Evolutionary conservation across 2,329 filamentous ascomycete genomes (phyloP).

Genomic region (Colletotrichum sp.): DNA sequence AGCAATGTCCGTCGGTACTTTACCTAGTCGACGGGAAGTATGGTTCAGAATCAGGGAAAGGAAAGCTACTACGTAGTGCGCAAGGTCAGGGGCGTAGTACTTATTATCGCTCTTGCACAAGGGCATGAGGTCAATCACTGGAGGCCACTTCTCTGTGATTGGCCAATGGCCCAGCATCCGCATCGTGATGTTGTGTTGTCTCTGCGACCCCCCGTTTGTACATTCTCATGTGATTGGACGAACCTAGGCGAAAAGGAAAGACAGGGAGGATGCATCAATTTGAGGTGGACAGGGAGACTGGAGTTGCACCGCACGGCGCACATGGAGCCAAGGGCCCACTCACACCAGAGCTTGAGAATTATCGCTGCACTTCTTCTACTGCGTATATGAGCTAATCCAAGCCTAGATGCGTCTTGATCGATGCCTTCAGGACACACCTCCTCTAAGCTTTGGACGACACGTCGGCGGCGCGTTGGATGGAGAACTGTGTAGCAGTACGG

Average conservation of each 20-base stretch:
- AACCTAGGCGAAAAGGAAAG: conserved; percentile 4
- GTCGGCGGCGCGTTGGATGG: not conserved
- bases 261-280: not conserved
- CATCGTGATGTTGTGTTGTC: not conserved
- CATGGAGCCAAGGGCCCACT: not conserved
- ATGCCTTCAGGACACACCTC: not conserved
- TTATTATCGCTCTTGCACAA: not conserved
- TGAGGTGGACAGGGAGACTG: not conserved
- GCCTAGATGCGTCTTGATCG: not conserved
- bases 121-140: conserved; percentile 6
- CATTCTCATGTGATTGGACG: not conserved
- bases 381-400: not conserved
- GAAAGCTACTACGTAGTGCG: not conserved
- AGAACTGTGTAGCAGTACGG: not conserved
- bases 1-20: not conserved
- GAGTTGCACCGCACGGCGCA: not conserved
- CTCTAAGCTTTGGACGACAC: not conserved
- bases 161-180: not conserved
- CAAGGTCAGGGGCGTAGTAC: not conserved
- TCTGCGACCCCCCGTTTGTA: not conserved
- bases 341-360: not conserved
- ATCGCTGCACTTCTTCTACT: not conserved
- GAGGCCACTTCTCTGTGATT: not conserved
- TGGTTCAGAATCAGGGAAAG: not conserved
- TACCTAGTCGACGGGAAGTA: not conserved